Conservation (phyloP, 176 grass and related monocot genomes). For the Avena insularis region DNA sequence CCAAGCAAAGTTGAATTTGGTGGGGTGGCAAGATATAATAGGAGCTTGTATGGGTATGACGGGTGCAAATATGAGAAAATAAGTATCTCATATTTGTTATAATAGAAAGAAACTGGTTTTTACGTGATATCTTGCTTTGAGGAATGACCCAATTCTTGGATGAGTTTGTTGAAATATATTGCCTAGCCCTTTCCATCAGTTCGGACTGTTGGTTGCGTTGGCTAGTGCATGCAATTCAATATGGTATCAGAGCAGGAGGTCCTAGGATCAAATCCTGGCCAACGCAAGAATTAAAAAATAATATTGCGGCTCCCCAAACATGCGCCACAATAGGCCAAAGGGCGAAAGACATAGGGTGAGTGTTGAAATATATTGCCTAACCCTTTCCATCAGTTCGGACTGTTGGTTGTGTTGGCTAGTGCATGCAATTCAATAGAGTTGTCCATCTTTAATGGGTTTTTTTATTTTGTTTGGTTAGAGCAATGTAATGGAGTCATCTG, state of each 20-base stretch:
- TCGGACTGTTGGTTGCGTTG: too few species aligned
- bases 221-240: too few species aligned
- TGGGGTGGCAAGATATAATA: not conserved
- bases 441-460: constrained; percentile 4
- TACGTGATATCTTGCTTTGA: not conserved
- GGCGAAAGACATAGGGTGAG: too few species aligned
- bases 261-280: too few species aligned
- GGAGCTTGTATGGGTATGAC: not conserved
- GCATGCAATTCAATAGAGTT: not conserved
- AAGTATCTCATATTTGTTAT: not conserved
- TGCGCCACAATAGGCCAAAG: too few species aligned
- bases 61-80: not conserved
- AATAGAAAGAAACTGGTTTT: not conserved
- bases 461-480: not conserved
- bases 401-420: too few species aligned
- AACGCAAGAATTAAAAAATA: too few species aligned
- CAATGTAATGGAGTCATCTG: not conserved
- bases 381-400: too few species aligned
- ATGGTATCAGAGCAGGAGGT: too few species aligned
- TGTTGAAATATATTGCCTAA: too few species aligned
- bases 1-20: not conserved
- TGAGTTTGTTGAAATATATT: not conserved
- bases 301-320: too few species aligned
- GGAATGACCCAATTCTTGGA: not conserved
- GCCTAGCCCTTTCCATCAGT: too few species aligned